Conservation (phyloP, 306 rosid genomes). For the Prunus salicina region DNA sequence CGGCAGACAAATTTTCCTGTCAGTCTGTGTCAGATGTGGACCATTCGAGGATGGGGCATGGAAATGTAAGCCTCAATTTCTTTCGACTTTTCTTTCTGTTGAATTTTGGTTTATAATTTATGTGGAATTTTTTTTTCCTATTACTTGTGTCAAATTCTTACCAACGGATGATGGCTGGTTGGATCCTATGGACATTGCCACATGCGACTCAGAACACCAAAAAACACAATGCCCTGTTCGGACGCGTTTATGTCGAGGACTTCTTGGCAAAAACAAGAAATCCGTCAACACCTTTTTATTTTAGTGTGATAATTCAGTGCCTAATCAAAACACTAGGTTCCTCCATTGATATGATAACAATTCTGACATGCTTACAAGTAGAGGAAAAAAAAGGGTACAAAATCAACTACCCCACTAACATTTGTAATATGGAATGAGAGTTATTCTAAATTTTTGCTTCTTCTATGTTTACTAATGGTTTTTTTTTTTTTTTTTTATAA, state of each 20-base stretch:
- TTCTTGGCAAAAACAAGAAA: not conserved
- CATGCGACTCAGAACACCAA: not conserved
- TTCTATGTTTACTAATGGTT: no score
- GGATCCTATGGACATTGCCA: not conserved
- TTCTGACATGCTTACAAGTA: no score
- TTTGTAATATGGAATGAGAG: no score
- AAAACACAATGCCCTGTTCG: not conserved
- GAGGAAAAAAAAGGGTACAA: no score
- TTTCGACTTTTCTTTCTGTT: not conserved
- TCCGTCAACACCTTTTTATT: not conserved
- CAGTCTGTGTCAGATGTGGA: not conserved
- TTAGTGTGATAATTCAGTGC: not conserved
- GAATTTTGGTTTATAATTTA: not conserved
- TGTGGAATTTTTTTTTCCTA: not conserved
- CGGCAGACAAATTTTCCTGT: not conserved
- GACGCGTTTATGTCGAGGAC: not conserved
- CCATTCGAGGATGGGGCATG: not conserved
- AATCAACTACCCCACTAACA: no score
- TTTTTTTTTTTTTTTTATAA: no score
- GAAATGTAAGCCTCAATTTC: not conserved
- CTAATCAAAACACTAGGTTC: no score
- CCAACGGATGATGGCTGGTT: not conserved
- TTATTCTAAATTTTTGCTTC: no score
- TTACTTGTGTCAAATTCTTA: not conserved
- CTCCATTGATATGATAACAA: no score